A percentile compares a stretch with the other conserved stretches of the same genome.
These are phyloP conservation scores for Periconia digitata DNA, from an alignment of 2,329 filamentous ascomycete species.

Conservation along the genomic window DNA sequence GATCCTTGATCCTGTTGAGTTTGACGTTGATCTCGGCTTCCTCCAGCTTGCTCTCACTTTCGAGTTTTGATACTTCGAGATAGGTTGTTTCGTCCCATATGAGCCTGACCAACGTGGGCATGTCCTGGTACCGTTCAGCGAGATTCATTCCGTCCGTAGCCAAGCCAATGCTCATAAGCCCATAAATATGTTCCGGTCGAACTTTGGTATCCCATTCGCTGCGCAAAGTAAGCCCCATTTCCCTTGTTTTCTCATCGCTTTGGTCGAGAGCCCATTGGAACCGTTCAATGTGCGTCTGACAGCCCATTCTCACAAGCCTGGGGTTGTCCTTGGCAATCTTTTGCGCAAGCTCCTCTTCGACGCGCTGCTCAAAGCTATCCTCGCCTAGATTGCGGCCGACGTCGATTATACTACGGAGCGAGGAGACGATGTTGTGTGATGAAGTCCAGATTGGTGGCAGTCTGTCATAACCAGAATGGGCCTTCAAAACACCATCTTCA, in stretches of 20 bases:
- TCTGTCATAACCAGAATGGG: constrained; percentile 61
- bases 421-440: constrained; percentile 50
- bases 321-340: constrained; percentile 49
- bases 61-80: constrained; percentile 35
- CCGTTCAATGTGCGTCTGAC: constrained; percentile 61
- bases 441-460: constrained; percentile 88
- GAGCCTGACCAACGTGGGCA: constrained; percentile 61
- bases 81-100: constrained; percentile 50
- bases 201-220: constrained; percentile 43
- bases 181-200: constrained; percentile 46
- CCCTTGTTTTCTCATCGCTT: constrained; percentile 50
- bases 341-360: constrained; percentile 43
- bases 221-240: constrained; percentile 53
- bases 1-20: constrained; percentile 48
- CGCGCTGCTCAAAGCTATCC: constrained; percentile 42
- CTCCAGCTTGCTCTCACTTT: constrained; percentile 37
- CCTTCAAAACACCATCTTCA: constrained; percentile 45
- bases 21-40: constrained; percentile 38
- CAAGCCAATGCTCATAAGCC: constrained; percentile 53
- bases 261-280: constrained; percentile 60
- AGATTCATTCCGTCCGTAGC: constrained; percentile 60
- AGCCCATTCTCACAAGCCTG: constrained; percentile 59
- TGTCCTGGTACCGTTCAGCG: constrained; percentile 64
- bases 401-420: constrained; percentile 42
- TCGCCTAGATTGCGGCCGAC: constrained; percentile 45